Evolutionary conservation across 2,329 filamentous ascomycete species (phyloP).

Genomic region (Venturia pyrina): DNA sequence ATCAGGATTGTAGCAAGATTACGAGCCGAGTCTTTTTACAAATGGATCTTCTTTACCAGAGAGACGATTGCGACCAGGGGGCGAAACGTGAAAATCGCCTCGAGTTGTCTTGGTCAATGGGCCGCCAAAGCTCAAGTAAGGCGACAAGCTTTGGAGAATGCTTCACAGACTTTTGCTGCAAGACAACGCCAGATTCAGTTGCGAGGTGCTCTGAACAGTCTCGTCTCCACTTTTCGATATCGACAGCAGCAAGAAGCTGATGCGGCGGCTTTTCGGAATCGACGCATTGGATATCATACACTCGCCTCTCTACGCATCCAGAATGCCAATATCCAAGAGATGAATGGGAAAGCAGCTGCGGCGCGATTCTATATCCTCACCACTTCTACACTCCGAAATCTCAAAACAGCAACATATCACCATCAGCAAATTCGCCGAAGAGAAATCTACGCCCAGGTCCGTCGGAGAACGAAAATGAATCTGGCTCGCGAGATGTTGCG

Average conservation of each 20-base stretch:
- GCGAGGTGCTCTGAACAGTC: constrained; percentile 19
- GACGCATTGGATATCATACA: constrained; percentile 28
- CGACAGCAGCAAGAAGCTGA: constrained; percentile 7
- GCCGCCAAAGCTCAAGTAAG: constrained; percentile 15
- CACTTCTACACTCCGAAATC: constrained; percentile 39
- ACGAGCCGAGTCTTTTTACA: constrained; percentile 47
- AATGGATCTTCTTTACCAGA: constrained; percentile 47
- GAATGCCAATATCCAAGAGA: constrained; percentile 27
- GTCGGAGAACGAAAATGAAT: constrained; percentile 44
- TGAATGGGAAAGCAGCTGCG: constrained; percentile 44
- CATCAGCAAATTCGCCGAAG: constrained; percentile 43
- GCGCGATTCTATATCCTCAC: constrained; percentile 47
- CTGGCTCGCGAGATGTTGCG: constrained; percentile 31
- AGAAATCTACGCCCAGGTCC: constrained; percentile 44
- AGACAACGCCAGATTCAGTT: constrained; percentile 24
- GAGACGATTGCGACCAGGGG: constrained; percentile 16
- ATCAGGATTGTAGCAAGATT: constrained; percentile 46
- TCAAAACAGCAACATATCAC: constrained; percentile 40
- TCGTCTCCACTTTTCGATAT: constrained; percentile 12
- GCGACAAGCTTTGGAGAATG: constrained; percentile 17
- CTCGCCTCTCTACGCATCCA: constrained; percentile 27
- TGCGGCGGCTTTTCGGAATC: constrained; percentile 26
- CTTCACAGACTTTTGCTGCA: constrained; percentile 22
- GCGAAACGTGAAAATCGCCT: not conserved
- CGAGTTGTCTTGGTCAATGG: not conserved